Percentiles rank a stretch among this genome's conserved stretches.
These are phyloP conservation scores for Ophiocordyceps camponoti-leonardi DNA, from an alignment of 2,329 filamentous ascomycete genomes.

Conservation along the genomic window DNA sequence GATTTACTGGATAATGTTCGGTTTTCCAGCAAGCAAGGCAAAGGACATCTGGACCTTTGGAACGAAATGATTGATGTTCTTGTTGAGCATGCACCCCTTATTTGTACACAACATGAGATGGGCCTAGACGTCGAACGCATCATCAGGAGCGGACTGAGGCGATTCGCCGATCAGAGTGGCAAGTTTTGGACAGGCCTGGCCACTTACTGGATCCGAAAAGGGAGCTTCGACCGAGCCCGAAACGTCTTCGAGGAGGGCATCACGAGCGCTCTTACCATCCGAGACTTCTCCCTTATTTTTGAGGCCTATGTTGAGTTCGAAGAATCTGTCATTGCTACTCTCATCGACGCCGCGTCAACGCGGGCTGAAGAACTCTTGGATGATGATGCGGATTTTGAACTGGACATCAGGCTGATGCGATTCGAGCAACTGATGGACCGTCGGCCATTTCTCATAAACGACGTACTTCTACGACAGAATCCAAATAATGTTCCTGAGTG, in stretches of 20 bases:
- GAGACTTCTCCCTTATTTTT: constrained; percentile 92
- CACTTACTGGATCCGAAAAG: constrained; percentile 89
- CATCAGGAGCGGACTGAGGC: constrained; percentile 74
- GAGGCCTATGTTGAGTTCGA: constrained; percentile 95
- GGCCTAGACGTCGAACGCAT: constrained; percentile 87
- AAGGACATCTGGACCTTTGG: constrained; percentile 94
- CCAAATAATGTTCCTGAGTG: constrained; percentile 92
- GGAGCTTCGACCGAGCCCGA: constrained; percentile 80
- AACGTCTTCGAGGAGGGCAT: constrained; percentile 94
- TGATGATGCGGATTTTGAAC: constrained; percentile 76
- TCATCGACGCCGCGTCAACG: constrained; percentile 74
- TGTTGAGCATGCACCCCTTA: constrained; percentile 74
- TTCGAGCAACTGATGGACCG: constrained; percentile 98
- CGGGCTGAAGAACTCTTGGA: constrained; percentile 66
- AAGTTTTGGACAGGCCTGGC: constrained; percentile 91
- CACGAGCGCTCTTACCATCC: constrained; percentile 95
- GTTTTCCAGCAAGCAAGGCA: constrained; percentile 84
- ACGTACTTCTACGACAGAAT: constrained; percentile 87
- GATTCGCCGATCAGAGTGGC: constrained; percentile 85
- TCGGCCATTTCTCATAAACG: constrained; percentile 86
- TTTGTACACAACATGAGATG: constrained; percentile 63
- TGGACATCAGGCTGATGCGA: constrained; percentile 93
- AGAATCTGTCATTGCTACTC: constrained; percentile 77
- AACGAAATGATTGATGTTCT: constrained; percentile 92
- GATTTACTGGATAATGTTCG: constrained; percentile 77